Evolutionary conservation across 176 grass and related monocot species (phyloP), one percentile per base, ranked within the genome.

Genomic region (Triticum timopheevii): DNA sequence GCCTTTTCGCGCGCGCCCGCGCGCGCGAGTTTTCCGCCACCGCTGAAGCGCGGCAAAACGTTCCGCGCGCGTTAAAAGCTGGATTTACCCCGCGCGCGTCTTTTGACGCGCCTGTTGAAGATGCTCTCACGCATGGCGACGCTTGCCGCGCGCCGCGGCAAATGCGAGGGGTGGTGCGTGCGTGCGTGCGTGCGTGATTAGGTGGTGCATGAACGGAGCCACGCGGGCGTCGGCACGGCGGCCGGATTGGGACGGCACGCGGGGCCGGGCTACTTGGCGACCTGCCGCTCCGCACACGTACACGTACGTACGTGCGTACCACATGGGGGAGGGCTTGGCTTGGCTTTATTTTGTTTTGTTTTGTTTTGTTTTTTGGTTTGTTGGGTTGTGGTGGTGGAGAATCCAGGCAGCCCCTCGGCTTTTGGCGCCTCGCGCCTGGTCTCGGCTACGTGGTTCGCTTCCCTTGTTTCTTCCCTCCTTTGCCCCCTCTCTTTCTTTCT

Each of bases 331-430:
- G 30, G 68, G 24, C 9, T 44, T 40, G 28, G 13, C 24, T 4
- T 40, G 39, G 39, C 39, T 28, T 28, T 28, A 2, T 28, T 28
- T 28, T 28, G 28, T 28, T 28, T 22, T 67, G 42, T 17, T 30
- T 30, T 24, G 20, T 30, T 79, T 89, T 89, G 65, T 65, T 80
- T 62, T 15, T 24, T 52, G 34, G 65, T 81, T 91, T 91, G 92
- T 91, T 83, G 12, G 82, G 50, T 81, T 84, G 62, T 33, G 88
- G 62, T 69, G 92, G 82, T 67, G 90, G 85, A 81, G 87, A 90
- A 88, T 91, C 90, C 90, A 83, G 30, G 88, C 71, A 92, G 72
- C 44, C 78, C 34, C 79, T 45, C 79, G 35, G 20, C 52, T 86
- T 83, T 91, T 88, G 90, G 87, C 66, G 77, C 47, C 31, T 77